Evolutionary conservation across 2,329 filamentous ascomycete species (phyloP).

Genomic region (Arthrobotrys megalospora): DNA sequence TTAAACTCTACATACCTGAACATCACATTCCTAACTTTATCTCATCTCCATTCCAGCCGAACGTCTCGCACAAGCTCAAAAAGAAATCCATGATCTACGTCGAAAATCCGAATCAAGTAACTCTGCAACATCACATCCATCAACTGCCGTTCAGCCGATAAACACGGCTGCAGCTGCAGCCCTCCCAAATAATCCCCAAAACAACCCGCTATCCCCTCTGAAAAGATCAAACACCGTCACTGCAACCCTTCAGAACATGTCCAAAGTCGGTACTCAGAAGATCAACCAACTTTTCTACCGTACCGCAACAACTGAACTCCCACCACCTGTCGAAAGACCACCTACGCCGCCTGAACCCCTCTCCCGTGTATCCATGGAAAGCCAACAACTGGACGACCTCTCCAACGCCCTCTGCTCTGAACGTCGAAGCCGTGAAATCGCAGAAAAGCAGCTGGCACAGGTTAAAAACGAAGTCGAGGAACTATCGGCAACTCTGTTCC

Average conservation of each 20-base stretch:
- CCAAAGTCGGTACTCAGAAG: conserved; percentile 39
- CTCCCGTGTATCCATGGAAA: conserved; percentile 58
- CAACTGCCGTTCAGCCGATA: conserved; percentile 67
- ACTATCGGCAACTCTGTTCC: conserved; percentile 80
- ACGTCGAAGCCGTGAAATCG: conserved; percentile 76
- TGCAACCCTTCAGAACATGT: conserved; percentile 53
- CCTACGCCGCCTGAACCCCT: conserved; percentile 60
- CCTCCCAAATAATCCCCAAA: conserved; percentile 55
- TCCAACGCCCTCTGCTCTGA: conserved; percentile 71
- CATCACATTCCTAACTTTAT: conserved; percentile 31
- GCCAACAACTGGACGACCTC: conserved; percentile 75
- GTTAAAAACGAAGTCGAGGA: conserved; percentile 84
- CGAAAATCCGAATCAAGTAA: conserved; percentile 49
- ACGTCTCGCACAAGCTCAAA: conserved; percentile 81
- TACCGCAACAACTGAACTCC: conserved; percentile 64
- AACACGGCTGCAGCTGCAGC: conserved; percentile 47
- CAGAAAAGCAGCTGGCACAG: conserved; percentile 77
- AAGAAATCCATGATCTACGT: conserved; percentile 72
- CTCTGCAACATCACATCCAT: conserved; percentile 65
- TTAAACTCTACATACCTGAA: conserved; percentile 9
- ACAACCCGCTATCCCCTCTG: conserved; percentile 12
- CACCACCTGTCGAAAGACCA: conserved; percentile 63
- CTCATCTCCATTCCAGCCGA: conserved; percentile 66
- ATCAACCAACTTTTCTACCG: conserved; percentile 48
- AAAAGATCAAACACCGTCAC: conserved; percentile 63